Conservation (phyloP, 306 rosid species). For the Malus sieversii region DNA sequence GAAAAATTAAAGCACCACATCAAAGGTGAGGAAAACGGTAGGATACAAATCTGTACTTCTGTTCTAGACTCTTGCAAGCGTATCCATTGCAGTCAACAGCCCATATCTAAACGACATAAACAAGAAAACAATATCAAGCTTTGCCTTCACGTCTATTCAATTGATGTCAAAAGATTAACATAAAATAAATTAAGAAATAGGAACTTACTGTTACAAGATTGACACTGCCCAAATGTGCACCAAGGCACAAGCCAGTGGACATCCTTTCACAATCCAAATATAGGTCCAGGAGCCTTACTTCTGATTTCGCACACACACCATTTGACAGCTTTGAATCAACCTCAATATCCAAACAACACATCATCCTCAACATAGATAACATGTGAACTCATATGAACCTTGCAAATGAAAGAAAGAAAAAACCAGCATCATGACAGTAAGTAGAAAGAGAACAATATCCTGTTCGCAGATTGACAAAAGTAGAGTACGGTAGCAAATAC, state of each 20-base stretch:
- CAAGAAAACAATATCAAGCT: not conserved
- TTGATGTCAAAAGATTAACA: not conserved
- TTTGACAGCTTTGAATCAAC: slow-evolving; percentile 24
- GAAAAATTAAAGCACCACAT: not conserved
- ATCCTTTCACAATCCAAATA: slow-evolving; percentile 84
- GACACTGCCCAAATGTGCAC: slow-evolving; percentile 45
- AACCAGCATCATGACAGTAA: not conserved
- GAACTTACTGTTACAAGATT: slow-evolving; percentile 65
- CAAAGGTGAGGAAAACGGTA: not conserved
- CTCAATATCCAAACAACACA: slow-evolving; percentile 16
- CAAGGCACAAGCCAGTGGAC: slow-evolving; percentile 84
- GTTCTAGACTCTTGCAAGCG: slow-evolving; percentile 55
- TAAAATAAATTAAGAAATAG: not conserved
- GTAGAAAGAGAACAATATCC: slow-evolving; percentile 17
- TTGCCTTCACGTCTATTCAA: not conserved
- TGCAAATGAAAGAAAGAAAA: not conserved
- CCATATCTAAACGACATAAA: slow-evolving; percentile 46
- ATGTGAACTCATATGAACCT: not conserved
- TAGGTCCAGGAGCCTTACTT: slow-evolving; percentile 49
- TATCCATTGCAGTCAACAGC: slow-evolving; percentile 58
- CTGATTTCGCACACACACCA: slow-evolving; percentile 20
- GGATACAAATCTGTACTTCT: slow-evolving; percentile 32
- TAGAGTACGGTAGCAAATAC: slow-evolving; percentile 48
- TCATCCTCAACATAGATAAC: slow-evolving; percentile 50
- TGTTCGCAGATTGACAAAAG: slow-evolving; percentile 45